Percentiles rank a stretch among this genome's conserved stretches.
These are phyloP conservation scores for Begonia masoniana DNA, from an alignment of 306 rosid species.

Conservation along the genomic window DNA sequence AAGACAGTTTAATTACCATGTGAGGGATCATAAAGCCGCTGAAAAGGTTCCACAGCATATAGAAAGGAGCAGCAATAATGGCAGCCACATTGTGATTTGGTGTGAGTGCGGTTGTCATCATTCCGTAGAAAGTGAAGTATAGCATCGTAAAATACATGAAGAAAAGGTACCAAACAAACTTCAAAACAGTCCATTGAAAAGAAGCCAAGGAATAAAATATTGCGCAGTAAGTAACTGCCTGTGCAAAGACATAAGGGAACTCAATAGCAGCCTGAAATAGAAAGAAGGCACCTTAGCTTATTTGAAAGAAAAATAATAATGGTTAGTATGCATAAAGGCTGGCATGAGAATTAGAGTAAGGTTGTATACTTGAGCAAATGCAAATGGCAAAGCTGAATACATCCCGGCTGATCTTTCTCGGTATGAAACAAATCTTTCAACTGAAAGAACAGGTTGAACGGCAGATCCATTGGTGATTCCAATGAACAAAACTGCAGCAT, in stretches of 20 bases:
- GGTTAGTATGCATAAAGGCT: too few relatives aligned
- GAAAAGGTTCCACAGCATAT: slow-evolving; percentile 98
- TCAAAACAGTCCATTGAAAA: slow-evolving; percentile 65
- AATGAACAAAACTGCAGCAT: slow-evolving; percentile 70
- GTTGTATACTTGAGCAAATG: slow-evolving; percentile 81
- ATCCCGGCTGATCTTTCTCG: slow-evolving; percentile 95
- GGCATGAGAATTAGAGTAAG: not conserved
- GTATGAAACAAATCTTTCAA: slow-evolving; percentile 89
- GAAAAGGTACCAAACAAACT: slow-evolving; percentile 82
- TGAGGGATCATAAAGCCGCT: slow-evolving; percentile 99
- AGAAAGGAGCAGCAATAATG: slow-evolving; percentile 88
- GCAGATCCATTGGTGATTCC: slow-evolving; percentile 92
- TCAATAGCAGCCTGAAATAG: slow-evolving; percentile 28
- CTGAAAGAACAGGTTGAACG: slow-evolving; percentile 90
- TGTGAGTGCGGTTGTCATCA: slow-evolving; percentile 98
- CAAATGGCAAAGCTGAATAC: slow-evolving; percentile 90
- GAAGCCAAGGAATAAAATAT: slow-evolving; percentile 81
- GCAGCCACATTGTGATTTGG: slow-evolving; percentile 96
- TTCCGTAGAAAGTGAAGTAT: slow-evolving; percentile 94
- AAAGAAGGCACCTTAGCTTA: not conserved
- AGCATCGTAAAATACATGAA: slow-evolving; percentile 93
- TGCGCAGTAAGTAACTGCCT: slow-evolving; percentile 64
- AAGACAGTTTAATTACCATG: slow-evolving; percentile 44
- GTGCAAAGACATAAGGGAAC: slow-evolving; percentile 89
- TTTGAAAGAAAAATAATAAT: too few relatives aligned